Conservation (phyloP, 306 rosid genomes). For the Senna siamea region DNA sequence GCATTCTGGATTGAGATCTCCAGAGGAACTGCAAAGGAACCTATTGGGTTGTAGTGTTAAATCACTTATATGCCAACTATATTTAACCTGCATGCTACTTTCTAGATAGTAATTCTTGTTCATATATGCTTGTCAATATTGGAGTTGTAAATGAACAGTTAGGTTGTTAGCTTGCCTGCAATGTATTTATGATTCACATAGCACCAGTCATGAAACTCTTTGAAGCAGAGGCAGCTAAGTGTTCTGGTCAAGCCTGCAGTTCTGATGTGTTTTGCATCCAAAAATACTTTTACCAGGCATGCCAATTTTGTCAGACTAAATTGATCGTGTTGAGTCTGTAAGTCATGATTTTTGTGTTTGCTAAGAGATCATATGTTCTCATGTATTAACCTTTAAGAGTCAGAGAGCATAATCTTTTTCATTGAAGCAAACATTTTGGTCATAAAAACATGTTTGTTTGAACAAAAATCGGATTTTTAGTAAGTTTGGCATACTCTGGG, state of each 20-base stretch:
- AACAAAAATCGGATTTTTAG: constrained; percentile 6
- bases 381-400: constrained; percentile 17
- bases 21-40: neutral
- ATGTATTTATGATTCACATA: constrained; percentile 14
- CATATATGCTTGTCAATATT: neutral
- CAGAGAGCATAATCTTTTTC: neutral
- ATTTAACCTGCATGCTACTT: neutral
- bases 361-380: neutral
- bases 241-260: no score
- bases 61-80: no score
- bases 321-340: constrained; percentile 2
- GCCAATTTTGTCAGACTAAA: neutral
- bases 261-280: no score
- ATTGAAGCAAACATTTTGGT: constrained; percentile 11
- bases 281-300: neutral
- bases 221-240: no score
- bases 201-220: neutral
- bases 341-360: constrained; percentile 26
- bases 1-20: constrained; percentile 9
- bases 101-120: neutral
- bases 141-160: constrained; percentile 24
- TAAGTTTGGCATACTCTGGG: constrained; percentile 18
- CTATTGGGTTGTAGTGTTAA: constrained; percentile 8
- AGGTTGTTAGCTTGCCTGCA: neutral
- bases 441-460: neutral